Evolutionary conservation across 345 rosid genomes (phyloP), one percentile per base, ranked within the genome.

Genomic region (Eucalyptus polyanthemos): DNA sequence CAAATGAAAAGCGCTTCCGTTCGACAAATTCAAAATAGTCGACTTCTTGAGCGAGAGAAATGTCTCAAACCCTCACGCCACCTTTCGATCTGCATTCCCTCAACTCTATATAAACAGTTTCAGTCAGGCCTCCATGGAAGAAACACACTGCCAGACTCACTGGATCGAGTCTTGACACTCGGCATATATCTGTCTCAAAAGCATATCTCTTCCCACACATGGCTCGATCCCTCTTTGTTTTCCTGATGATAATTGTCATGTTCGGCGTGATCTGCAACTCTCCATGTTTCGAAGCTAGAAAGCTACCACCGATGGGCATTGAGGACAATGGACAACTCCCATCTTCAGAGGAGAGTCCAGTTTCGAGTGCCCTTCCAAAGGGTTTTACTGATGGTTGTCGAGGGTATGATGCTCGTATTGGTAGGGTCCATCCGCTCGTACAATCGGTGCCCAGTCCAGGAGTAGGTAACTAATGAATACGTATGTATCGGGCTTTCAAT

Each of bases 371-470:
- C 81, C 45, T 34, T 72, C 24, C 81, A 2, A 37, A 34, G 81
- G 81, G 45, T 72, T 72, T 37, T 5, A 19, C 81, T 10, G 45
- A 34, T 34, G 44, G 42, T 69, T 4, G 22, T 69, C 80, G 24
- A 69, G 80, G 80, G 2, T 34, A 69, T 69, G 80, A 69, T 34
- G 81, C 45, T 72, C 25, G 8, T 72, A 2, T 37, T 21, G 81
- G 8, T 1, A 34, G 5, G 81, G 44, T 72, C 44, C 25, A 9
- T 72, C 81, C 4, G 81, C 81, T 37, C 25, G 0, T 0, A 2
- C 8, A 34, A 72, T 72, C 81, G 44, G 44, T 34, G 6, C 81
- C 81, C 81, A 72, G 81, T 37, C 81, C 81, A 5, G 81, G 81
- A 34, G 45, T 34, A 42, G 81, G 81, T 72, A 24, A 72, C 81